These are phyloP conservation scores for Aspergillus quadrilineatus DNA, from an alignment of 2,329 filamentous ascomycete species.

Conservation along the genomic window DNA sequence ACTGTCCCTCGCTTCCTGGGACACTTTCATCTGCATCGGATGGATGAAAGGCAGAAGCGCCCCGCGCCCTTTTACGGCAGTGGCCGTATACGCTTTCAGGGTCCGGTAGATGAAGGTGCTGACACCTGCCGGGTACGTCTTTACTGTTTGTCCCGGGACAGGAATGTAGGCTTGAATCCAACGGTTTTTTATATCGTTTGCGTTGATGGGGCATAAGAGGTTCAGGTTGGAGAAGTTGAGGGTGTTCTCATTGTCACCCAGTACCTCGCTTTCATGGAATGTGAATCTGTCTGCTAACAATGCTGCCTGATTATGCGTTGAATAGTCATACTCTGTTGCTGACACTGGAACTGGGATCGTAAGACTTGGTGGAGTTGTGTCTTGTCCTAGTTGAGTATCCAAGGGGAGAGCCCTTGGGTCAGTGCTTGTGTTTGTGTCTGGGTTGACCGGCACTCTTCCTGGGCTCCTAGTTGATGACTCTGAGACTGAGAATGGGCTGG, in stretches of 20 bases:
- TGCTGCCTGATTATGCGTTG: background rate
- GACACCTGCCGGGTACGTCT: slow-evolving; percentile 42
- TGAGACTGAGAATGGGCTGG: background rate
- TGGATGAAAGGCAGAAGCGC: slow-evolving; percentile 50
- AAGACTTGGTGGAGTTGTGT: background rate
- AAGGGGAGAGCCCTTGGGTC: background rate
- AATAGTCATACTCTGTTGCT: background rate
- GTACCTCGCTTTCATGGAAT: background rate
- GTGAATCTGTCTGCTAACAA: background rate
- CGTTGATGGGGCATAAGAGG: slow-evolving; percentile 49
- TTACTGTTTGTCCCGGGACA: slow-evolving; percentile 44
- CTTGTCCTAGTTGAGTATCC: background rate
- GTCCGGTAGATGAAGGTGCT: slow-evolving; percentile 43
- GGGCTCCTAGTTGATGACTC: background rate
- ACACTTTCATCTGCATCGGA: slow-evolving; percentile 32
- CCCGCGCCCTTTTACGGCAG: slow-evolving; percentile 38
- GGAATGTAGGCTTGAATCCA: slow-evolving; percentile 53
- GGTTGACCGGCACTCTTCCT: background rate
- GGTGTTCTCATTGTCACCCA: background rate
- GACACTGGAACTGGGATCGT: background rate
- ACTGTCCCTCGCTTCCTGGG: background rate
- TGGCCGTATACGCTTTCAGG: slow-evolving; percentile 47
- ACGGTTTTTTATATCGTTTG: slow-evolving; percentile 49
- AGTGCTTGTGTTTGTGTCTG: background rate
- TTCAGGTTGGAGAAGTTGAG: slow-evolving; percentile 36